These are phyloP conservation scores for Drechslerella stenobrocha DNA, from an alignment of 2,329 filamentous ascomycete genomes.

Conservation along the genomic window DNA sequence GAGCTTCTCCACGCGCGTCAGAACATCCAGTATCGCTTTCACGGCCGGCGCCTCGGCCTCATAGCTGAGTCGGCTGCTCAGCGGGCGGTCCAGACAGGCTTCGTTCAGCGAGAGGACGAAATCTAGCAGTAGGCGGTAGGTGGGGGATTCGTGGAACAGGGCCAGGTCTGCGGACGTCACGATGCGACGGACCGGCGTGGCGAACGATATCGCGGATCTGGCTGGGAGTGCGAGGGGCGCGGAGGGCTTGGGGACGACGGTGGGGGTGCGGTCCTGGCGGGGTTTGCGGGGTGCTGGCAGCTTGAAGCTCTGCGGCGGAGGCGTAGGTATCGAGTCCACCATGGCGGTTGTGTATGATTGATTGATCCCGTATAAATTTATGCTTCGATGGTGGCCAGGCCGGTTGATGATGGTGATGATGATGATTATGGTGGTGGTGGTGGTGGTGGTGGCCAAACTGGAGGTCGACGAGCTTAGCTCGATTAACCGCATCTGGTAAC, in stretches of 20 bases:
- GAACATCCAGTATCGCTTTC: constrained; percentile 67
- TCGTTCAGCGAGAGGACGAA: constrained; percentile 89
- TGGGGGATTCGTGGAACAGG: constrained; percentile 75
- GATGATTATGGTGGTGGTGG: background rate
- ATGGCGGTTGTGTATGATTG: constrained; percentile 13
- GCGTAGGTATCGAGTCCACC: constrained; percentile 20
- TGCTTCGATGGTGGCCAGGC: background rate
- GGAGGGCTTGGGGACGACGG: constrained; percentile 42
- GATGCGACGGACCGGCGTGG: constrained; percentile 74
- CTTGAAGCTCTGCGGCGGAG: constrained; percentile 11
- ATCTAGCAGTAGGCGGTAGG: constrained; percentile 73
- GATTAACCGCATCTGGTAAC: constrained; percentile 12
- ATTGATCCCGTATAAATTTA: background rate
- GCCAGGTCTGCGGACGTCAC: constrained; percentile 78
- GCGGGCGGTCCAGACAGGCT: constrained; percentile 67
- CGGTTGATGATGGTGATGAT: constrained; percentile 4
- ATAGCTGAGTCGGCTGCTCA: constrained; percentile 62
- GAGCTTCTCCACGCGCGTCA: constrained; percentile 70
- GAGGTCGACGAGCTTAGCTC: background rate
- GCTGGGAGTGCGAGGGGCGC: constrained; percentile 65
- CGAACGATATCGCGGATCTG: constrained; percentile 65
- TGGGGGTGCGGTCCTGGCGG: constrained; percentile 44
- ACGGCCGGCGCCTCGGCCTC: constrained; percentile 66
- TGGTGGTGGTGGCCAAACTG: background rate
- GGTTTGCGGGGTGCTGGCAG: constrained; percentile 40